These are phyloP conservation scores for Petasospora rhodanensis DNA, from an alignment of 1,139 yeast species.

Conservation along the genomic window DNA sequence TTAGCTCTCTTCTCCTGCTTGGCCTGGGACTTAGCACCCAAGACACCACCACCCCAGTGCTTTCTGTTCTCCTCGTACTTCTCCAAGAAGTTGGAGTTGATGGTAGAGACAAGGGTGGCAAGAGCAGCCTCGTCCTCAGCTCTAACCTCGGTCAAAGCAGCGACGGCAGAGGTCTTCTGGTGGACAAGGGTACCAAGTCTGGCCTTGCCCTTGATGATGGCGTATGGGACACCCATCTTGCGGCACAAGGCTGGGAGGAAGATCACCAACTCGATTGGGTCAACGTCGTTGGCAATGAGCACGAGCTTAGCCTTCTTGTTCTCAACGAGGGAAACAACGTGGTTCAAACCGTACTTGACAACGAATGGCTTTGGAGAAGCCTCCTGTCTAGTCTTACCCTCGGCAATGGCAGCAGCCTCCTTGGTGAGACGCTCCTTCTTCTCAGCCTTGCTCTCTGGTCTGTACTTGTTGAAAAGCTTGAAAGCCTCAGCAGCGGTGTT, in stretches of 20 bases:
- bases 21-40: slow-evolving; percentile 89
- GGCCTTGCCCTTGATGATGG: slow-evolving; percentile 97
- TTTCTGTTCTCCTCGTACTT: slow-evolving; percentile 93
- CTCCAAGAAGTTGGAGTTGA: slow-evolving; percentile 86
- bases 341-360: slow-evolving; percentile 97
- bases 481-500: slow-evolving; percentile 96
- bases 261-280: slow-evolving; percentile 95
- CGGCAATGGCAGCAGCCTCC: slow-evolving; percentile 98
- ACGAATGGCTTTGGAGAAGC: slow-evolving; percentile 94
- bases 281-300: slow-evolving; percentile 96
- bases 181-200: slow-evolving; percentile 96
- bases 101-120: slow-evolving; percentile 86
- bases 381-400: slow-evolving; percentile 93
- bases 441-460: slow-evolving; percentile 95
- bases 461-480: slow-evolving; percentile 96
- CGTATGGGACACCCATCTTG: slow-evolving; percentile 99
- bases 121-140: slow-evolving; percentile 93
- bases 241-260: slow-evolving; percentile 98
- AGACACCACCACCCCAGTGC: slow-evolving; percentile 99
- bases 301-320: slow-evolving; percentile 98
- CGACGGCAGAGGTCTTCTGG: slow-evolving; percentile 95
- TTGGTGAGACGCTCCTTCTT: slow-evolving; percentile 98
- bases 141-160: slow-evolving; percentile 92
- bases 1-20: slow-evolving; percentile 58
- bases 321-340: slow-evolving; percentile 92